These are phyloP conservation scores for Fusarium torulosum DNA, from an alignment of 2,329 filamentous ascomycete genomes.

Conservation along the genomic window DNA sequence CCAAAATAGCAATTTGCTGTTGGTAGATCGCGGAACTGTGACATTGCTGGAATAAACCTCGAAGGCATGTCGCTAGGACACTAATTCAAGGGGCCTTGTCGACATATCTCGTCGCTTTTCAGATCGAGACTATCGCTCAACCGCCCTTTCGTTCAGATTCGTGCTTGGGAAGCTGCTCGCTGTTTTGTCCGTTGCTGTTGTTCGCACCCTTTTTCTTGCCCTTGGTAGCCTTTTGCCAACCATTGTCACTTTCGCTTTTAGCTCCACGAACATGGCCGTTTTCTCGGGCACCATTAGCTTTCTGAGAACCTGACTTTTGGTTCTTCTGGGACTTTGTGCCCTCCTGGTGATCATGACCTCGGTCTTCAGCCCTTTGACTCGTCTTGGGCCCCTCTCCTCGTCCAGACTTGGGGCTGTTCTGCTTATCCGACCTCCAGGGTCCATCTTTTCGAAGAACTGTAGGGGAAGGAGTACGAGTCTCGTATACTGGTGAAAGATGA, in stretches of 20 bases:
- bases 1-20: conserved; percentile 41
- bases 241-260: conserved; percentile 67
- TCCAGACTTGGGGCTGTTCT: conserved; percentile 38
- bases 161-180: conserved; percentile 69
- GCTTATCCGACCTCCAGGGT: conserved; percentile 47
- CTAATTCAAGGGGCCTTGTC: neutral
- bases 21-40: conserved; percentile 24
- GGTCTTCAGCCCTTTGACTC: conserved; percentile 44
- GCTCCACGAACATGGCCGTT: conserved; percentile 66
- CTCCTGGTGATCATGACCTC: conserved; percentile 47
- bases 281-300: conserved; percentile 59
- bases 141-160: conserved; percentile 74
- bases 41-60: conserved; percentile 1
- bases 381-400: conserved; percentile 39
- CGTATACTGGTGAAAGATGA: conserved; percentile 79
- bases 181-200: conserved; percentile 56
- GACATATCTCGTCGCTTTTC: conserved; percentile 34
- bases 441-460: conserved; percentile 68
- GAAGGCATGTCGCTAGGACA: conserved; percentile 3
- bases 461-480: conserved; percentile 78
- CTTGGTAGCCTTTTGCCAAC: conserved; percentile 72
- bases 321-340: conserved; percentile 43
- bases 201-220: conserved; percentile 58
- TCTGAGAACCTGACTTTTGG: conserved; percentile 48
- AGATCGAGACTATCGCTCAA: conserved; percentile 49